Base-by-base conservation (phyloP, 306 rosid genomes). In the Prunus campanulata region DNA sequence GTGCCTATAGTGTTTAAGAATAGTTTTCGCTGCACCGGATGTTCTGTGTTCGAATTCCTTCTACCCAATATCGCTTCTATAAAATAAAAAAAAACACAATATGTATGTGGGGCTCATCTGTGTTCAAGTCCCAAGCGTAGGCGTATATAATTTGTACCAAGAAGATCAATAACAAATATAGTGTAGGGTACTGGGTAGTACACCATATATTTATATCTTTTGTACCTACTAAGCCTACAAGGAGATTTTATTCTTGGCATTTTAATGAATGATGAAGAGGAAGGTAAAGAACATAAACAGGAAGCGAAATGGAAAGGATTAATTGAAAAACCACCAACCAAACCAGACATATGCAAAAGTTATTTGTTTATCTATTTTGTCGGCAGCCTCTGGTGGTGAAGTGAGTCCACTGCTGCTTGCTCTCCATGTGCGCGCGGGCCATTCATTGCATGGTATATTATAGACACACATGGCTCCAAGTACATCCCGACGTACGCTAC, bases 381-480 rank as follows among this genome's bases (percentile, higher is more conserved):
- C 52, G 66, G 76, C 39, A 14, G 66, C 35, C 59, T 72, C 29
- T 56, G 20, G 62, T 20, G 62, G 25, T 20, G 62, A 56, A 20
- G 62, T 8, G 24, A 20, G 27, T 56, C 13, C 62, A 8, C 18
- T 71, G 42, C 24, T 14, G 25, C 44, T 39, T 6, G 0, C 9
- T 39, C 46, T 14, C 56, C 77, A 56, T 72, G 66, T 56, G 67
- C 76, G 15, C 32, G 35, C 39, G 18, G 54, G 66, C 66, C 76
- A 72, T 72, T 72, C 24, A 10, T 24, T 59, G 68, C n/a, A 72
- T 15, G 77, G 77, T 42, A 59, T 73, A 73, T 57, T 44, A 8
- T 5, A 11, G 70, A 66, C 52, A 66, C 18, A 42, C 15, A n/a
- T 66, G 25, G 44, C 30, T 42, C 51, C 70, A 66, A 39, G 4